These are phyloP conservation scores for Emiliania huxleyi DNA, from an alignment of 78 protist species.

Conservation along the genomic window DNA sequence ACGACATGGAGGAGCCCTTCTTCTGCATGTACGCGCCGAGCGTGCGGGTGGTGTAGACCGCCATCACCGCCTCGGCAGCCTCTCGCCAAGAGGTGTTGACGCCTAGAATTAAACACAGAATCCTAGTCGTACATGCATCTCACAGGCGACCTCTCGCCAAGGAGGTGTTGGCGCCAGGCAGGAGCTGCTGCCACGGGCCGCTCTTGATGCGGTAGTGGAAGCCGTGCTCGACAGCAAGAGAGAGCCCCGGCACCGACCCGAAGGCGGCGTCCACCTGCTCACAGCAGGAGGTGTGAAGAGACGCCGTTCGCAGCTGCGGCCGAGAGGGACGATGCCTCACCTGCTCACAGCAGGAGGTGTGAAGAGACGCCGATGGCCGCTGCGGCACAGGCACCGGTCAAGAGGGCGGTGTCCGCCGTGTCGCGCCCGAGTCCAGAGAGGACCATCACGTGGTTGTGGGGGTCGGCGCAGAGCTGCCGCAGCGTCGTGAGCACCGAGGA, in stretches of 20 bases:
- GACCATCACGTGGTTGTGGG: not conserved
- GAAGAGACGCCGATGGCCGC: no score
- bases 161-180: not conserved
- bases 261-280: no score
- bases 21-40: conserved; percentile 66
- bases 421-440: not conserved
- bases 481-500: not conserved
- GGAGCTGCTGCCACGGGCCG: not conserved
- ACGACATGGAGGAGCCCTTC: conserved; percentile 61
- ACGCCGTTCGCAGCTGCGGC: no score
- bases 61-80: not conserved
- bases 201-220: not conserved
- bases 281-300: no score
- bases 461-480: not conserved
- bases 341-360: no score
- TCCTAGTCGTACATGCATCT: no score
- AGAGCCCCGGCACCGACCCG: not conserved
- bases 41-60: conserved; percentile 54
- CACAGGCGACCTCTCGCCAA: not conserved
- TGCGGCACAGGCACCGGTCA: no score
- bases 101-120: no score
- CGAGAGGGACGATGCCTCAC: no score
- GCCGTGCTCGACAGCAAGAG: conserved; percentile 14
- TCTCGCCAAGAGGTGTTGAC: not conserved
- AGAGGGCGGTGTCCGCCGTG: not conserved